Base-by-base conservation (phyloP, 2,329 filamentous ascomycete genomes). In the Diplodia sapinea region DNA sequence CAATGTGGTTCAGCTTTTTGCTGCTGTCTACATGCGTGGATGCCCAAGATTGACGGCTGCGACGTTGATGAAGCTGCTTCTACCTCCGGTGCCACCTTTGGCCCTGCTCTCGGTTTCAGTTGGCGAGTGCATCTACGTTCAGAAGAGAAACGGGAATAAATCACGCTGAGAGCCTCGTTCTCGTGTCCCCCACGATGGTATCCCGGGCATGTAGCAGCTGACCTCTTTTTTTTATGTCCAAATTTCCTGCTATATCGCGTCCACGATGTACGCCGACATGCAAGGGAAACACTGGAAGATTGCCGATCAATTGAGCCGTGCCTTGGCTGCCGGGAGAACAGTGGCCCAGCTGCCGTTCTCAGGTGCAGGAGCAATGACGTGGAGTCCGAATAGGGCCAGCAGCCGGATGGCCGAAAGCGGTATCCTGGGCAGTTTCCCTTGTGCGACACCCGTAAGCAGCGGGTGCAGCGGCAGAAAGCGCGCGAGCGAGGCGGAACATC, bases 401-500 rank as follows among this genome's bases (percentile, higher is more conserved):
- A 59, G 36, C 4, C 31, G 55, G 55, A 17, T 8, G 7, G 15
- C 38, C 20, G 38, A 15, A 57, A 40, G 33, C 20, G 20, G 20
- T 43, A 38, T 36, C 20, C 55, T 36, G 23, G 20, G 55, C 33
- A 3, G 26, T 4, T 23, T 23, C 17, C 9, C 9, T 23, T 11
- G 36, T 59, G 55, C 20, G 23, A 59, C 55, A 15, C 15, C 15
- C 55, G 13, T 23, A 23, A 29, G 9, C 23, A 62, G 57, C 57
- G 57, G 57, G 17, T 29, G 57, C 57, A n/a, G 40, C 57, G 57
- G 57, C 29, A 62, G 26, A 4, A 26, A 62, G 40, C 26, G 31
- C 31, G 31, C 31, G 31, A 33, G 26, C 40, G 26, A 49, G 20
- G 38, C 38, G 13, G 40, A 33, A 31, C 26, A 8, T n/a, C 1